Conservation (phyloP, 169 alveolate species). For the Plasmodium inui region DNA sequence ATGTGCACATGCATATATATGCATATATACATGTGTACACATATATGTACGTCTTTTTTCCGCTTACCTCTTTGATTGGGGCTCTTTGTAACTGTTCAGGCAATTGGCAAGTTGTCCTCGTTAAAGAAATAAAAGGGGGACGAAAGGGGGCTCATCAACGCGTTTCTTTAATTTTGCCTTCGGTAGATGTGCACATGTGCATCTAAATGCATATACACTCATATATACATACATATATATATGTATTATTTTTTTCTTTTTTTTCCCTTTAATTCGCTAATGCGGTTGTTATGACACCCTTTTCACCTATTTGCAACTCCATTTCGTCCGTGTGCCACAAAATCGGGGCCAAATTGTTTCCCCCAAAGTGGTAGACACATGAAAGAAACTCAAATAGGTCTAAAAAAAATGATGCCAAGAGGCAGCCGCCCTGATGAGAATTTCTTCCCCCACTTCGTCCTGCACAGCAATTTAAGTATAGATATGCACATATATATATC, state of each 20-base stretch:
- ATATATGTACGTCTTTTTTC: neutral
- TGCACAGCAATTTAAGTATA: neutral
- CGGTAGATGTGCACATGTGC: neutral
- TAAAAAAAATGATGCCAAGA: neutral
- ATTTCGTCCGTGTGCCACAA: neutral
- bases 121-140: neutral
- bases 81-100: conserved; percentile 17
- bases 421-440: neutral
- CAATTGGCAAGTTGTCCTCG: neutral
- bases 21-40: neutral
- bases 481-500: neutral
- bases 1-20: neutral
- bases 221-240: too few relatives aligned
- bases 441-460: neutral
- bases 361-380: neutral
- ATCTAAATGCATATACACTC: neutral
- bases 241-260: too few relatives aligned
- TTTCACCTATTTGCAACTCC: neutral
- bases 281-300: neutral
- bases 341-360: neutral
- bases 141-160: neutral
- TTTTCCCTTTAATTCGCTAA: neutral
- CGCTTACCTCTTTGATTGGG: neutral
- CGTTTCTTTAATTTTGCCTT: conserved; percentile 1
- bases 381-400: conserved; percentile 2